Evolutionary conservation across 2,329 filamentous ascomycete genomes (phyloP).

Genomic region (Lecanosticta acicola): DNA sequence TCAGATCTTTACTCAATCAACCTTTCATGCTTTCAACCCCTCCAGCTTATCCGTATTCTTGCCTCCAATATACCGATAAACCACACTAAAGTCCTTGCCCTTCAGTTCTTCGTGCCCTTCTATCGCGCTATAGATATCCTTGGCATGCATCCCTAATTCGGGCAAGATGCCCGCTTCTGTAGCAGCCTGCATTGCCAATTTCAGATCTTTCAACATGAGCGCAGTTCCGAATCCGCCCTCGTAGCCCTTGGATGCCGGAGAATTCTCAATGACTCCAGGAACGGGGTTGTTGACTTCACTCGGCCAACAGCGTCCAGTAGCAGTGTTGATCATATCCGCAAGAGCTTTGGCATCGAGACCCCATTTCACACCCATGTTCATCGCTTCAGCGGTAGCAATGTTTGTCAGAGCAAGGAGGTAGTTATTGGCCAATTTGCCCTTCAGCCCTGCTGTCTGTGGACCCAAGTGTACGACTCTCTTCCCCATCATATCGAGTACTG

Average conservation of each 20-base stretch:
- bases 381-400: slow-evolving; percentile 62
- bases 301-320: slow-evolving; percentile 93
- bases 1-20: no score
- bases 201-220: slow-evolving; percentile 48
- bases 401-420: slow-evolving; percentile 94
- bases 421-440: slow-evolving; percentile 94
- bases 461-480: slow-evolving; percentile 81
- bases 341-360: slow-evolving; percentile 62
- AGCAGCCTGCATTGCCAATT: slow-evolving; percentile 44
- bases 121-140: slow-evolving; percentile 42
- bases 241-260: slow-evolving; percentile 70
- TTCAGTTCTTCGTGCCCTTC: slow-evolving; percentile 41
- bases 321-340: slow-evolving; percentile 82
- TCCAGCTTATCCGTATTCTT: slow-evolving; percentile 34
- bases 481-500: slow-evolving; percentile 75
- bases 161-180: slow-evolving; percentile 41
- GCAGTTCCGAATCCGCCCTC: slow-evolving; percentile 47
- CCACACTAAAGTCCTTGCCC: slow-evolving; percentile 47
- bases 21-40: slow-evolving; percentile 5
- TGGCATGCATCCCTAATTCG: slow-evolving; percentile 42
- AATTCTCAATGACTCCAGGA: slow-evolving; percentile 68
- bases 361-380: slow-evolving; percentile 60
- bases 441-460: slow-evolving; percentile 74
- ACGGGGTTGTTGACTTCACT: slow-evolving; percentile 95
- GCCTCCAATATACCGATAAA: slow-evolving; percentile 46